A percentile compares a stretch with the other conserved stretches of the same genome.
These are phyloP conservation scores for Zea luxurians DNA, from an alignment of 176 grass and related monocot species.

Conservation along the genomic window DNA sequence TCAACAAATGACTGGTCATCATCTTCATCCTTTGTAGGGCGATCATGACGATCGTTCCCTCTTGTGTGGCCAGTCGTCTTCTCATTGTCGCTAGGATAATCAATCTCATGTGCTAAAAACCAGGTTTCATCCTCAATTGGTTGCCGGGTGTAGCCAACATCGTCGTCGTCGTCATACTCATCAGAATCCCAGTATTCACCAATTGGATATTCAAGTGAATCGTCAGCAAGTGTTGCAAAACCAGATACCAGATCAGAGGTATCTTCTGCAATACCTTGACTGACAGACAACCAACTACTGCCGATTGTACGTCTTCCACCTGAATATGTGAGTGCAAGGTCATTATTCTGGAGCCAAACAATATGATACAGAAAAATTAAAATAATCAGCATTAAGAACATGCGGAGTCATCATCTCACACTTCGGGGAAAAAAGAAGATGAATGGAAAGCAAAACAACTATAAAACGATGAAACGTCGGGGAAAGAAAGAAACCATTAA, in stretches of 20 bases:
- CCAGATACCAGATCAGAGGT: conserved; percentile 83
- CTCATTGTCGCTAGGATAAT: conserved; percentile 98
- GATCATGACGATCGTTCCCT: conserved; percentile 61
- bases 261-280: conserved; percentile 96
- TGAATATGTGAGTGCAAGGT: conserved; percentile 37
- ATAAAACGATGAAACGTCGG: not conserved
- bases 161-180: conserved; percentile 91
- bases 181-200: conserved; percentile 98
- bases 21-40: conserved; percentile 70
- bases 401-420: not conserved
- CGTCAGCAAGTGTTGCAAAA: conserved; percentile 80
- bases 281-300: conserved; percentile 83
- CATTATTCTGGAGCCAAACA: conserved; percentile 5
- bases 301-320: conserved; percentile 79
- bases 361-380: not conserved
- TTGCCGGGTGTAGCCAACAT: conserved; percentile 93
- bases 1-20: conserved; percentile 88
- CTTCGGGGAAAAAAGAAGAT: not conserved
- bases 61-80: conserved; percentile 59
- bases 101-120: conserved; percentile 98
- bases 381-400: conserved; percentile 7
- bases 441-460: conserved; percentile 9
- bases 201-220: conserved; percentile 80
- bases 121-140: conserved; percentile 97
- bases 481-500: not conserved